Percentiles rank a stretch among this genome's conserved stretches.
These are phyloP conservation scores for Dryas integrifolia DNA, from an alignment of 331 rosid species.

Conservation along the genomic window DNA sequence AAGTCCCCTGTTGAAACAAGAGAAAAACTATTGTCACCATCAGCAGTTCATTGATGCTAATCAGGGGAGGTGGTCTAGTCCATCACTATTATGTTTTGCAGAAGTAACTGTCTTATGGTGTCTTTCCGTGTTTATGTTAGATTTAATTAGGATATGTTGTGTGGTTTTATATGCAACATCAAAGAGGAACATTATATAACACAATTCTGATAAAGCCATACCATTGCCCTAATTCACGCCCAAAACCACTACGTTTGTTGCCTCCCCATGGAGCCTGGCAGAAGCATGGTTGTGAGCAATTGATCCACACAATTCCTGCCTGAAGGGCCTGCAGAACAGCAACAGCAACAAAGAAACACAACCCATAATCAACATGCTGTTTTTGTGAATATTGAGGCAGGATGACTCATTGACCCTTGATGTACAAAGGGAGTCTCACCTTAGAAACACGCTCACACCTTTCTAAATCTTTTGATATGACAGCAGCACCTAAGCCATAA, in stretches of 20 bases:
- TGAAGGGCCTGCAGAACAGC: conserved; percentile 59
- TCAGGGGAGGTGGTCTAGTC: background rate
- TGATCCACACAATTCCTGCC: conserved; percentile 90
- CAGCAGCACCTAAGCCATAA: conserved; percentile 87
- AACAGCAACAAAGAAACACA: conserved; percentile 5
- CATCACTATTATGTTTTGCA: background rate
- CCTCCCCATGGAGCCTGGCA: conserved; percentile 99
- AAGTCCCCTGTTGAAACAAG: conserved; percentile 68
- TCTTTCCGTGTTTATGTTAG: background rate
- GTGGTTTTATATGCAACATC: background rate
- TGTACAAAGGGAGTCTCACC: conserved; percentile 45
- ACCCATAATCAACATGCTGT: conserved; percentile 2
- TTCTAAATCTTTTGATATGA: conserved; percentile 82
- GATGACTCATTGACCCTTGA: conserved; percentile 2
- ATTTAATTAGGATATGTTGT: background rate
- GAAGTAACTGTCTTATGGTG: background rate
- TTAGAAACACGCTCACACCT: conserved; percentile 85
- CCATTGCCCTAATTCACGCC: conserved; percentile 99
- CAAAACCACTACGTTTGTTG: conserved; percentile 88
- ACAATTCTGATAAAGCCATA: conserved; percentile 25
- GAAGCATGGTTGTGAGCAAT: conserved; percentile 97
- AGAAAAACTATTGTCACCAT: background rate
- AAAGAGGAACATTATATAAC: conserved; percentile 3
- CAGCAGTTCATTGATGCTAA: background rate
- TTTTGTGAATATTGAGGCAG: conserved; percentile 18